Evolutionary conservation across 331 rosid species (phyloP), one percentile per base, ranked within the genome.

Genomic region (Cydonia oblonga): DNA sequence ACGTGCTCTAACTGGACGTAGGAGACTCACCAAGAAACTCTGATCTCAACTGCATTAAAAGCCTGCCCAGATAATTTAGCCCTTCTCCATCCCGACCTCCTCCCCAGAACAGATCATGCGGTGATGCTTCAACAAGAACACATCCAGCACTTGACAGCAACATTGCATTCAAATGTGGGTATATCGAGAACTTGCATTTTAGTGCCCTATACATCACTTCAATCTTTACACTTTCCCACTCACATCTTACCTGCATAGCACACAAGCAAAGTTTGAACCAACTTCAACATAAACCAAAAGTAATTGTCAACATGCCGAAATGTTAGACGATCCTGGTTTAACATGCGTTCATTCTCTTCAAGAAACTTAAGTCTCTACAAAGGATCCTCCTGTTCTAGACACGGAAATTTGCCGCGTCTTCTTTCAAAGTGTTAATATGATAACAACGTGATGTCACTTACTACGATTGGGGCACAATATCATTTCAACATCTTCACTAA

Each of bases 81-180:
- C 98, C 98, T 79, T 91, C 97, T 32, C 97, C 98, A 3, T 85
- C 95, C 65, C 96, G 84, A 3, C 98, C 98, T 19, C 97, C 98
- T 0, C 98, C 98, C 98, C 96, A 93, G 75, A 93, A 86, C 20
- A 93, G 88, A 83, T 91, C 98, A 58, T 87, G 95, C 0, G 96
- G 98, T 29, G 98, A 87, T 64, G 97, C 91, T 84, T 93, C 98
- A 49, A 91, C 97, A 53, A 93, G 95, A 75, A 91, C 89, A 30
- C 88, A 86, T 64, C 96, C 98, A 26, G 84, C 84, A 58, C 95
- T 90, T 22, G 91, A 85, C 20, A 93, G 87, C 67, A 93, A 77
- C 92, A 93, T 85, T 18, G 90, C 78, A 67, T 84, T 89, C 84
- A 93, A 64, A 67, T 81, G 91, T 1, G 96, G 92, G 65, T 90